Conservation (phyloP, 2,329 filamentous ascomycete species). For the Aspergillus ochraceus region DNA sequence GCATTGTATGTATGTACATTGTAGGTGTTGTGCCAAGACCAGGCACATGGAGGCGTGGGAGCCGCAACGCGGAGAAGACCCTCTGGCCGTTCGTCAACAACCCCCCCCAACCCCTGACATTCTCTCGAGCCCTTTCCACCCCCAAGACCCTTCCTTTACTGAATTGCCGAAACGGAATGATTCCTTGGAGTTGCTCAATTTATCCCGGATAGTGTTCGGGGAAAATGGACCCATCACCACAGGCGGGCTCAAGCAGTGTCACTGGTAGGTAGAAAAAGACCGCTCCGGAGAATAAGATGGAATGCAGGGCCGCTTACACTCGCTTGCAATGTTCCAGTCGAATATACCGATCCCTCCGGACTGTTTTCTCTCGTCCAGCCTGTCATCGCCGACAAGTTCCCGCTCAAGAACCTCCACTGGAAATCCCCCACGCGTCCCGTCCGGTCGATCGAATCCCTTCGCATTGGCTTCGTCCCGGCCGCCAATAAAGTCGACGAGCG, state of each 20-base stretch:
- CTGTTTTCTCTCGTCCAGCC: conserved; percentile 81
- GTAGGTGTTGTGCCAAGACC: conserved; percentile 3
- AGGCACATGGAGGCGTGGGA: neutral
- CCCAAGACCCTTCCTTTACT: neutral
- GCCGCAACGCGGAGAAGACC: conserved; percentile 12
- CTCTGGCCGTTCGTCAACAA: neutral
- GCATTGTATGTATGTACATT: neutral
- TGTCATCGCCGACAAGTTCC: conserved; percentile 74
- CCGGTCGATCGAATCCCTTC: conserved; percentile 88
- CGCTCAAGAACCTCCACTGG: conserved; percentile 92
- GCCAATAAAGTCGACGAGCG: conserved; percentile 43
- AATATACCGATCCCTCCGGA: conserved; percentile 92
- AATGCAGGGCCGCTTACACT: conserved; percentile 17
- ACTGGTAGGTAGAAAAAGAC: conserved; percentile 56
- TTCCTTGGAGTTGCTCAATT: conserved; percentile 14
- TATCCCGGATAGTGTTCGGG: conserved; percentile 28
- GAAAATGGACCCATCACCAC: conserved; percentile 44
- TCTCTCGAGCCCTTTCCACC: neutral
- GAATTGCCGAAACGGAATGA: conserved; percentile 29
- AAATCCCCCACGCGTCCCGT: conserved; percentile 89
- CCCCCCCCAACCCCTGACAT: neutral
- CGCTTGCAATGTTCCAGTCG: conserved; percentile 58
- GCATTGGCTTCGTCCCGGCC: conserved; percentile 79
- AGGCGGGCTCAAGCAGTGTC: conserved; percentile 68
- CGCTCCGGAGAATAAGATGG: neutral